Percentiles rank a stretch among this genome's conserved stretches.
Evolutionary conservation across 495 filamentous ascomycete species (phyloP).

Genomic region (Aspergillus panamensis): DNA sequence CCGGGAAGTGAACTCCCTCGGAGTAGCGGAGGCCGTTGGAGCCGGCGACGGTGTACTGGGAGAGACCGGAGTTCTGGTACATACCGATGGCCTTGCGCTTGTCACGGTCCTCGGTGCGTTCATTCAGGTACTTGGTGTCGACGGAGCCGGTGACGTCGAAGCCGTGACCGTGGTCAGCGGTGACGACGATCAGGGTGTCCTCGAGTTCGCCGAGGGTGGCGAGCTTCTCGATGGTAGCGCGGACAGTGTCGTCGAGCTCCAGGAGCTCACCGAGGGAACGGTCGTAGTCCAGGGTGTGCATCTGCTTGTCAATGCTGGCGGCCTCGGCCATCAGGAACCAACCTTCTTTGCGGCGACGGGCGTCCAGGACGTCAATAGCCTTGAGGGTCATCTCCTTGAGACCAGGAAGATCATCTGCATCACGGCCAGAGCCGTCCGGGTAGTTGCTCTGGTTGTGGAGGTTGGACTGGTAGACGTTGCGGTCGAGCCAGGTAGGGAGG

Average conservation of each 20-base stretch:
- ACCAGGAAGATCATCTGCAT: slow-evolving; percentile 65
- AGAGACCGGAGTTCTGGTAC: slow-evolving; percentile 62
- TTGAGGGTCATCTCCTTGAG: slow-evolving; percentile 81
- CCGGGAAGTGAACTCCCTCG: slow-evolving; percentile 64
- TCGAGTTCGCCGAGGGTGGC: slow-evolving; percentile 53
- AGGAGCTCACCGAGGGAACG: slow-evolving; percentile 73
- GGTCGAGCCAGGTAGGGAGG: slow-evolving; percentile 68
- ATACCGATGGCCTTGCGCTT: slow-evolving; percentile 66
- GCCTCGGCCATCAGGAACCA: slow-evolving; percentile 78
- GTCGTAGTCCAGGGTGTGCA: slow-evolving; percentile 75
- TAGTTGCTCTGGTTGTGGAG: slow-evolving; percentile 56
- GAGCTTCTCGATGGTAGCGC: slow-evolving; percentile 61
- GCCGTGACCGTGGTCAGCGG: slow-evolving; percentile 75
- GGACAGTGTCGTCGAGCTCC: slow-evolving; percentile 72
- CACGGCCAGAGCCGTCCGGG: slow-evolving; percentile 53
- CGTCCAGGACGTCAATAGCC: slow-evolving; percentile 65
- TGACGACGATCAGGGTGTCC: slow-evolving; percentile 66
- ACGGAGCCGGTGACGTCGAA: slow-evolving; percentile 61
- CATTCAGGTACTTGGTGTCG: slow-evolving; percentile 56
- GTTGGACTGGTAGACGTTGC: slow-evolving; percentile 66
- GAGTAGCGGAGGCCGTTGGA: slow-evolving; percentile 48
- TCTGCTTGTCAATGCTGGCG: slow-evolving; percentile 77
- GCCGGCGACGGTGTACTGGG: slow-evolving; percentile 58
- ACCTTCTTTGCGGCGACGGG: slow-evolving; percentile 58
- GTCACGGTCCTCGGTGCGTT: slow-evolving; percentile 54